These are phyloP conservation scores for Prunus persica DNA, from an alignment of 306 rosid genomes.

Conservation along the genomic window DNA sequence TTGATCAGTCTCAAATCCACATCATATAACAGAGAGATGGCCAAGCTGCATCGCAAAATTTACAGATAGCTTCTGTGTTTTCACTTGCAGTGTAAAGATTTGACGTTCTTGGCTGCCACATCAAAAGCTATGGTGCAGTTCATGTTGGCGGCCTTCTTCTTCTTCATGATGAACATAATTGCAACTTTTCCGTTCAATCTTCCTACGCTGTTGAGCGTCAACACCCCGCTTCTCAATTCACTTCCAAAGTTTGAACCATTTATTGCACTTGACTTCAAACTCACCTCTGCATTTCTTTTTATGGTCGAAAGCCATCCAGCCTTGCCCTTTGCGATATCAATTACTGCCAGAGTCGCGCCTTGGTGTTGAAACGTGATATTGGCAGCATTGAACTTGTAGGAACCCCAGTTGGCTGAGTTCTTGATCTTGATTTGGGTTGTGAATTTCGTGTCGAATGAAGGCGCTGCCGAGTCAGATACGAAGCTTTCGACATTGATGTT, in stretches of 20 bases:
- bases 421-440: conserved; percentile 14
- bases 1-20: no score
- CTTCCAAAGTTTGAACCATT: not conserved
- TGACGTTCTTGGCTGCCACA: not conserved
- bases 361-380: not conserved
- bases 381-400: conserved; percentile 11
- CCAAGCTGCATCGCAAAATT: no score
- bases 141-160: conserved; percentile 13
- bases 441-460: conserved; percentile 13
- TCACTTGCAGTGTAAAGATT: conserved; percentile 8
- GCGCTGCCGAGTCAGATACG: not conserved
- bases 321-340: not conserved
- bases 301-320: conserved; percentile 20
- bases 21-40: no score
- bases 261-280: not conserved
- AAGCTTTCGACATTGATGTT: not conserved
- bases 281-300: not conserved
- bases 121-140: not conserved
- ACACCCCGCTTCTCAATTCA: not conserved
- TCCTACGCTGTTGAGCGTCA: conserved; percentile 1
- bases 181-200: not conserved
- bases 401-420: conserved; percentile 21
- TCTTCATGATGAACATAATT: conserved; percentile 17
- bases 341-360: not conserved
- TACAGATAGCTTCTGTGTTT: no score